These are phyloP conservation scores for Entomortierella parvispora DNA, from an alignment of 192 early-diverging fungal species.

Conservation along the genomic window DNA sequence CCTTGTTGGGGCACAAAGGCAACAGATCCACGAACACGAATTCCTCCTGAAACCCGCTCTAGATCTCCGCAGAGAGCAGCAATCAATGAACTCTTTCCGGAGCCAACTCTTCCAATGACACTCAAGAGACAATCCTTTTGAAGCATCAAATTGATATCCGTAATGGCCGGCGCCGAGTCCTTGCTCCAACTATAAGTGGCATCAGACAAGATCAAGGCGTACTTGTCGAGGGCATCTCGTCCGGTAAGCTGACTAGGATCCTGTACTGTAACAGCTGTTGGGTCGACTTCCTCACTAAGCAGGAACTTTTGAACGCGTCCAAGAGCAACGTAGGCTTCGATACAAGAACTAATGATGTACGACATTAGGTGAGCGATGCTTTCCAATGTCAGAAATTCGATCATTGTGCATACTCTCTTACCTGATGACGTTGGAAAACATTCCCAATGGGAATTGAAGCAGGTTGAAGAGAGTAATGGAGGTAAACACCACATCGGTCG, in stretches of 20 bases:
- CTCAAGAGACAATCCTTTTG: conserved; percentile 40
- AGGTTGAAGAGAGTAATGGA: conserved; percentile 93
- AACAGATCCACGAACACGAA: conserved; percentile 70
- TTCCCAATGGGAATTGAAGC: conserved; percentile 87
- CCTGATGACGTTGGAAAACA: conserved; percentile 87
- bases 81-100: conserved; percentile 65
- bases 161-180: conserved; percentile 30
- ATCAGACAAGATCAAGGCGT: conserved; percentile 25
- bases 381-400: not conserved
- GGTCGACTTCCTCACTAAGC: conserved; percentile 74
- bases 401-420: conserved; percentile 36
- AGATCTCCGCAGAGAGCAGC: conserved; percentile 85
- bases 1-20: conserved; percentile 68
- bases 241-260: not conserved
- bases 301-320: conserved; percentile 84
- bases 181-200: conserved; percentile 49
- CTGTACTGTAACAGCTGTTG: conserved; percentile 34
- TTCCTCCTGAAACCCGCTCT: conserved; percentile 70
- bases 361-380: not conserved
- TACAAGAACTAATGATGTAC: conserved; percentile 29
- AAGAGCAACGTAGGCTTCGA: conserved; percentile 89
- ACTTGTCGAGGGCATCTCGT: conserved; percentile 28
- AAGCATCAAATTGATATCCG: conserved; percentile 30
- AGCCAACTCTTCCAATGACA: conserved; percentile 54
- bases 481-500: conserved; percentile 82